Percentiles rank a stretch among this genome's conserved stretches.
Evolutionary conservation across 371 early-diverging fungal species (phyloP).

Genomic region (Mucor plumbeus): DNA sequence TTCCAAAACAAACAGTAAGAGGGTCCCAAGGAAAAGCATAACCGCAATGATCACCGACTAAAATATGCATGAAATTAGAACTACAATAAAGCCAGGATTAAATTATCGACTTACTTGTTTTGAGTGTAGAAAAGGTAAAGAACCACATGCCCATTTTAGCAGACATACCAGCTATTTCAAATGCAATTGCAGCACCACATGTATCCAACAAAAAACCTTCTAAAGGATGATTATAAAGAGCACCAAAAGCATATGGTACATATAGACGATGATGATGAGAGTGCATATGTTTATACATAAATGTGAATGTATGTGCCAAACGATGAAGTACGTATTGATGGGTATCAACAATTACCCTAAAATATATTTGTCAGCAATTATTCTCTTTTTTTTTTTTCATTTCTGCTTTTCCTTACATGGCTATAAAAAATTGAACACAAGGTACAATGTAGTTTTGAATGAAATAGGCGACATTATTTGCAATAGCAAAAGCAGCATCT

Average conservation of each 20-base stretch:
- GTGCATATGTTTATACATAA: slow-evolving; percentile 72
- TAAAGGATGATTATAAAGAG: slow-evolving; percentile 79
- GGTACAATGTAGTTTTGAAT: slow-evolving; percentile 24
- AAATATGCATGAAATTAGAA: not conserved
- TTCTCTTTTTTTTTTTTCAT: not conserved
- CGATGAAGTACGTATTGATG: slow-evolving; percentile 79
- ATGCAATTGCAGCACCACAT: slow-evolving; percentile 71
- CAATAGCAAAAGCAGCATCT: not conserved
- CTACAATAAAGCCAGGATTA: not conserved
- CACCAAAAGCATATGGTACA: slow-evolving; percentile 76
- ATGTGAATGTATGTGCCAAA: slow-evolving; percentile 65
- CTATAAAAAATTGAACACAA: slow-evolving; percentile 28
- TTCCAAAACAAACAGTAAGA: slow-evolving; percentile 58
- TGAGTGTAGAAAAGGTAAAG: slow-evolving; percentile 71
- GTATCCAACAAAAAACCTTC: slow-evolving; percentile 79
- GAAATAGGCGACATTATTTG: slow-evolving; percentile 12
- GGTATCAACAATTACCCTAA: slow-evolving; percentile 60
- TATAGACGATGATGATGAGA: slow-evolving; percentile 77
- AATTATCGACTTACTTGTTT: slow-evolving; percentile 54
- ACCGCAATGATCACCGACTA: slow-evolving; percentile 78
- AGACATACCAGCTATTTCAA: slow-evolving; percentile 70
- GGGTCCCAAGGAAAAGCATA: slow-evolving; percentile 77
- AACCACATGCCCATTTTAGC: slow-evolving; percentile 69
- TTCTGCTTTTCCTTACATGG: slow-evolving; percentile 23
- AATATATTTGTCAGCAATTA: not conserved